Conservation (phyloP, 2,329 filamentous ascomycete genomes). For the Stagonosporopsis cucurbitacearum region DNA sequence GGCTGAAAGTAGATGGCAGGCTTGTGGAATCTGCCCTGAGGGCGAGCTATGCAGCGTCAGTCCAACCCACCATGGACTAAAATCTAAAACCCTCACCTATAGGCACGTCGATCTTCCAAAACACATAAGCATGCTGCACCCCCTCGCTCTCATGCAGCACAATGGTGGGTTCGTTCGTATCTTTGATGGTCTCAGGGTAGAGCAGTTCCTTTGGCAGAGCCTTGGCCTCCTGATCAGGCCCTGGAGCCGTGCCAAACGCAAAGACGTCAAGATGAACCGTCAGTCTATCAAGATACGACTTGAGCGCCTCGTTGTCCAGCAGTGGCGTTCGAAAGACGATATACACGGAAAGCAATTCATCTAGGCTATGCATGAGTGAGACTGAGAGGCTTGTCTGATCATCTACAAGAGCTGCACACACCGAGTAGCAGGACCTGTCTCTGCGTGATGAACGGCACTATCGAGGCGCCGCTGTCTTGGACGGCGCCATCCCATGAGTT, state of each 20-base stretch:
- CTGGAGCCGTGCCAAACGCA: constrained; percentile 60
- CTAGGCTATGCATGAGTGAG: constrained; percentile 65
- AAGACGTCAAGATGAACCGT: constrained; percentile 71
- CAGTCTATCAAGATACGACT: constrained; percentile 67
- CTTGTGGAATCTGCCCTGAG: constrained; percentile 68
- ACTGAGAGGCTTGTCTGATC: constrained; percentile 57
- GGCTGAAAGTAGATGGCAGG: constrained; percentile 70
- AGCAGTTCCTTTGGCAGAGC: constrained; percentile 61
- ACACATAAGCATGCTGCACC: constrained; percentile 41
- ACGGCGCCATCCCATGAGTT: constrained; percentile 53
- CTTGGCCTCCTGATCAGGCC: constrained; percentile 48
- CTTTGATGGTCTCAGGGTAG: constrained; percentile 55
- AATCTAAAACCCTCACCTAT: constrained; percentile 34
- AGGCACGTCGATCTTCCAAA: constrained; percentile 50
- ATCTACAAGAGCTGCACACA: constrained; percentile 54
- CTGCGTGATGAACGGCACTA: constrained; percentile 64
- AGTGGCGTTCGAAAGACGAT: constrained; percentile 71
- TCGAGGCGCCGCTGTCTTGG: constrained; percentile 53
- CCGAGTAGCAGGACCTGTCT: constrained; percentile 75
- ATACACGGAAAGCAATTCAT: constrained; percentile 75
- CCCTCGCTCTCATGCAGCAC: constrained; percentile 36
- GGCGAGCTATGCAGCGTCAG: constrained; percentile 41
- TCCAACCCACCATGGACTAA: neutral
- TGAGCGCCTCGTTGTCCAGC: constrained; percentile 63
- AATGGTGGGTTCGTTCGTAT: constrained; percentile 40